A percentile compares a stretch with the other conserved stretches of the same genome.
Evolutionary conservation across 345 rosid genomes (phyloP).

Genomic region (Cardamine occulta): DNA sequence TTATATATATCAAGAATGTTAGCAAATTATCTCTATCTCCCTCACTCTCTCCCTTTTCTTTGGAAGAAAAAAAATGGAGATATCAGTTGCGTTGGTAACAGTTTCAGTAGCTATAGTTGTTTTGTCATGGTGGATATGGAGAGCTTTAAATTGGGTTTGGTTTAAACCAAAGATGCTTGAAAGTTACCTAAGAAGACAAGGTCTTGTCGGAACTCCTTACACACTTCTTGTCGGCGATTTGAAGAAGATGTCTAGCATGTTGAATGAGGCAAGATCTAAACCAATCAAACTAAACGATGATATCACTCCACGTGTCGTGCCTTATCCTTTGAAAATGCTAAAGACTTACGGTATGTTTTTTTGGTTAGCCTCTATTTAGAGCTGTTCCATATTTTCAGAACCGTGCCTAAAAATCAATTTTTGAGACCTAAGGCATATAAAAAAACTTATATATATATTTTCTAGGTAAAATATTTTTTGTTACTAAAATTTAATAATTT

Average conservation of each 20-base stretch:
- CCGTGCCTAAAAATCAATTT: too few relatives aligned
- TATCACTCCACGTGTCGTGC: constrained; percentile 34
- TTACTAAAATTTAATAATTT: too few relatives aligned
- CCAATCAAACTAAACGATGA: constrained; percentile 40
- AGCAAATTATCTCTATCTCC: neutral
- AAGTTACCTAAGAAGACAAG: constrained; percentile 41
- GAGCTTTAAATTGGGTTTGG: constrained; percentile 46
- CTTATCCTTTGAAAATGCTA: constrained; percentile 29
- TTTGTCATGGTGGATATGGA: constrained; percentile 41
- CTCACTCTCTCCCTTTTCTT: neutral
- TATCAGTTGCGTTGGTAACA: constrained; percentile 16
- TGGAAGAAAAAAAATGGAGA: constrained; percentile 9
- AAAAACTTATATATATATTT: too few relatives aligned
- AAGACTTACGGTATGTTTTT: constrained; percentile 36
- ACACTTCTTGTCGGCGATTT: constrained; percentile 41
- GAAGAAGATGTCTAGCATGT: constrained; percentile 24
- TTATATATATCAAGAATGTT: neutral
- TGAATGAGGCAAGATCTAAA: constrained; percentile 36
- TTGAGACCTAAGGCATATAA: too few relatives aligned
- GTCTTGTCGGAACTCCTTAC: constrained; percentile 44
- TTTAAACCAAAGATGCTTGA: constrained; percentile 48
- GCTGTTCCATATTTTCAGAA: neutral
- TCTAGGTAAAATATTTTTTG: too few relatives aligned
- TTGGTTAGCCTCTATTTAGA: neutral
- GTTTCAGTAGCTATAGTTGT: constrained; percentile 23